Evolutionary conservation across 148 eudicot species (phyloP).

Genomic region (Cornus kousa): DNA sequence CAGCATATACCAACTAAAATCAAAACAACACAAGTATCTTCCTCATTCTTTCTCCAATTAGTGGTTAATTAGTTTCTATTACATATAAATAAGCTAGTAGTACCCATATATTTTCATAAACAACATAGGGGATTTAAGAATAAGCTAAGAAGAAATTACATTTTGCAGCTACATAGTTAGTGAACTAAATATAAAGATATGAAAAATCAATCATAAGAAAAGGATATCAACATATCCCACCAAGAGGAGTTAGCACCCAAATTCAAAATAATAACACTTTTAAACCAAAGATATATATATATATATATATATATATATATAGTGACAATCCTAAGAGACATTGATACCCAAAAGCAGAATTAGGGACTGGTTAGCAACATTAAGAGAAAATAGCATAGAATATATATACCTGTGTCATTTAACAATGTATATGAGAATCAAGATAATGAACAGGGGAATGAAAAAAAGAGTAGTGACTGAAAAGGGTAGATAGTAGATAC

Average conservation of each 20-base stretch:
- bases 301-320: too few species aligned
- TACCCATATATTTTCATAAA: not conserved
- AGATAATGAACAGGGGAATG: not conserved
- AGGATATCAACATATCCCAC: not conserved
- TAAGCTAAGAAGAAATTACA: not conserved
- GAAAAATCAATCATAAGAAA: slow-evolving; percentile 6
- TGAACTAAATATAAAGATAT: not conserved
- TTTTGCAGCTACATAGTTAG: not conserved
- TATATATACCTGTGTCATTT: not conserved
- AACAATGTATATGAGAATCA: slow-evolving; percentile 1
- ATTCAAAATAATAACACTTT: not conserved
- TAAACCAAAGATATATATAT: too few species aligned
- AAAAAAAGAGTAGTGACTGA: not conserved
- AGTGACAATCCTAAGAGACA: not conserved
- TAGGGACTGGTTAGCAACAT: not conserved
- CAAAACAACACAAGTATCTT: not conserved
- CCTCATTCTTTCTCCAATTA: not conserved
- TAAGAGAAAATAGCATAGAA: not conserved
- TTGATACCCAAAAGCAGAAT: not conserved
- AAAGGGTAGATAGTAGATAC: slow-evolving; percentile 39
- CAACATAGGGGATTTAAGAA: not conserved
- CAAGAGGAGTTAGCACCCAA: not conserved
- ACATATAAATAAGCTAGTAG: not conserved
- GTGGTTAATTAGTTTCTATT: not conserved
- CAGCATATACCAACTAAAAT: not conserved